phyloP scores from a whole-genome alignment of 108 stramenopile genomes.

The Discostella pseudostelligera region DNA sequence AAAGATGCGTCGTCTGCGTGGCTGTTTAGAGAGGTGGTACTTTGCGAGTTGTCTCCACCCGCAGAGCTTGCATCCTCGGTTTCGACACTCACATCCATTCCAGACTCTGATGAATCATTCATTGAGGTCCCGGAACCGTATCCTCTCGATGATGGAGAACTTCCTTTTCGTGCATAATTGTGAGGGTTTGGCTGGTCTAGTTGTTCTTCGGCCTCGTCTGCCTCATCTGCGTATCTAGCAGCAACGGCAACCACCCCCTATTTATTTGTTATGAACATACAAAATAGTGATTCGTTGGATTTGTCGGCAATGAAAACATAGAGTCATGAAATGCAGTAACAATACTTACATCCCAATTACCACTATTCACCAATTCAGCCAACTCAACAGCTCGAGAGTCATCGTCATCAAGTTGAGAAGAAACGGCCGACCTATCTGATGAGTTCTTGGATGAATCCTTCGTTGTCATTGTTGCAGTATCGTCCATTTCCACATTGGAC shows the following conservation, averaged over 20 bases:
- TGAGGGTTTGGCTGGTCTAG: not conserved
- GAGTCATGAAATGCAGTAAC: not conserved
- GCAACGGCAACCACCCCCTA: constrained; percentile 47
- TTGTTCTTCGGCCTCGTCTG: constrained; percentile 11
- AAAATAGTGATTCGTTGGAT: not conserved
- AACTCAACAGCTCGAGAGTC: constrained; percentile 29
- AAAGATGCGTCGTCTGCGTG: not conserved
- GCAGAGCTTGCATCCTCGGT: constrained; percentile 28
- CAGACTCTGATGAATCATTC: not conserved
- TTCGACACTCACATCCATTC: constrained; percentile 25
- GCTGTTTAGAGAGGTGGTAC: not conserved
- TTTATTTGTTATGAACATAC: constrained; percentile 3
- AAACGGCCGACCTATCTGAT: too few species aligned
- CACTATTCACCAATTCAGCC: constrained; percentile 33
- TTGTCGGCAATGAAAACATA: not conserved
- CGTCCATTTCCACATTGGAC: not conserved
- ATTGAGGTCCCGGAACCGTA: not conserved
- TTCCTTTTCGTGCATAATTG: not conserved
- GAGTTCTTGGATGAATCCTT: not conserved
- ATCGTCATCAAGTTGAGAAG: too few species aligned
- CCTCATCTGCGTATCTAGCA: constrained; percentile 43
- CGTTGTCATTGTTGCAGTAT: constrained; percentile 4
- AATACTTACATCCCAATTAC: constrained; percentile 38
- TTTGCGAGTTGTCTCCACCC: not conserved
- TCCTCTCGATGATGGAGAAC: not conserved